Conservation (phyloP, 768 basidiomycete species). For the Exsudoporus frostii region DNA sequence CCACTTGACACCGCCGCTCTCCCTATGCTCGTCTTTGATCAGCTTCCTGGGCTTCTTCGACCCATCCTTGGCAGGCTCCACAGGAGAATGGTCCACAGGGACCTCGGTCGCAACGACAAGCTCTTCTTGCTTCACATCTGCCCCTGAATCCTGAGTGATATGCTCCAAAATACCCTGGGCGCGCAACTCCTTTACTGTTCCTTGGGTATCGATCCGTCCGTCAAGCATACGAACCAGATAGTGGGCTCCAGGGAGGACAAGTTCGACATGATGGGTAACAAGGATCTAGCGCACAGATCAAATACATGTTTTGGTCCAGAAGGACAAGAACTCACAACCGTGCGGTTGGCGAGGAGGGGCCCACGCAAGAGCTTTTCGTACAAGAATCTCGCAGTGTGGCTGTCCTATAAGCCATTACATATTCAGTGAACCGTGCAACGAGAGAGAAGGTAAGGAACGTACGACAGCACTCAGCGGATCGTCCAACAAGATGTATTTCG, state of each 20-base stretch:
- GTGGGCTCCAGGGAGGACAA: conserved; percentile 69
- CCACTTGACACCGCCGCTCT: conserved; percentile 82
- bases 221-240: conserved; percentile 80
- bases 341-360: conserved; percentile 61
- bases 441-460: conserved; percentile 26
- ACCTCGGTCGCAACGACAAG: conserved; percentile 17
- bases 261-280: conserved; percentile 83
- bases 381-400: conserved; percentile 61
- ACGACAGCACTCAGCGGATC: conserved; percentile 83
- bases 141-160: conserved; percentile 52
- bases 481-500: conserved; percentile 70
- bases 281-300: conserved; percentile 41
- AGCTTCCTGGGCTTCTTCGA: conserved; percentile 68
- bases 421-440: background rate
- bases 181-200: conserved; percentile 62
- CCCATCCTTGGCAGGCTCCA: background rate
- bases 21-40: conserved; percentile 78
- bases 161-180: conserved; percentile 58
- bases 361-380: conserved; percentile 66
- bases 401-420: conserved; percentile 44
- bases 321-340: conserved; percentile 47
- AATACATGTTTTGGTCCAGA: background rate
- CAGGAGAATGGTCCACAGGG: conserved; percentile 2
- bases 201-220: conserved; percentile 75
- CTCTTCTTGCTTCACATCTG: conserved; percentile 47